phyloP scores from a whole-genome alignment of 768 basidiomycete genomes.

The Tubosaeta brunneosetosa region DNA sequence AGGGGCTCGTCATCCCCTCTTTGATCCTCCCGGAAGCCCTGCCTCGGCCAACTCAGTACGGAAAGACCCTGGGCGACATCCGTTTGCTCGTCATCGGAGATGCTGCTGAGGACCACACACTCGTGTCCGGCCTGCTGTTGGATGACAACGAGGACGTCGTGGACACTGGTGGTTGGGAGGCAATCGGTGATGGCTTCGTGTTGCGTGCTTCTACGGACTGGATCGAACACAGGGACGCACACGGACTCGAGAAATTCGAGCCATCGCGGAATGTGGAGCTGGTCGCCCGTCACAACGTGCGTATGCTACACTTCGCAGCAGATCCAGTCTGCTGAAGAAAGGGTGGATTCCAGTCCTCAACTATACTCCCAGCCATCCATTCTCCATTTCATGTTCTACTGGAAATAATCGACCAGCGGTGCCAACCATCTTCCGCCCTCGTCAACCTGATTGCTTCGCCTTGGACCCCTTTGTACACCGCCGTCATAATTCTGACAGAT shows the following conservation, averaged over 20 bases:
- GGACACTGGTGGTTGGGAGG: constrained; percentile 57
- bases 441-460: constrained; percentile 55
- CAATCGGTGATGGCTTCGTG: constrained; percentile 38
- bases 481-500: constrained; percentile 49
- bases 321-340: constrained; percentile 5
- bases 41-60: constrained; percentile 60
- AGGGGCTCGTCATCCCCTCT: constrained; percentile 67
- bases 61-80: constrained; percentile 62
- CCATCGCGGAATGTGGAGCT: constrained; percentile 64
- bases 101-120: constrained; percentile 28
- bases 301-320: constrained; percentile 20
- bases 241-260: constrained; percentile 64
- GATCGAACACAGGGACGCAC: constrained; percentile 60
- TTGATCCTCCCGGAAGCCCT: constrained; percentile 58
- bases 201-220: constrained; percentile 66
- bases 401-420: constrained; percentile 49
- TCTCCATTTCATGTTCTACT: constrained; percentile 51
- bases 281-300: constrained; percentile 48
- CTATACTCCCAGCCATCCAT: constrained; percentile 45
- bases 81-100: constrained; percentile 53
- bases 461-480: constrained; percentile 55
- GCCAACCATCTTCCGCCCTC: constrained; percentile 47
- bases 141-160: constrained; percentile 68
- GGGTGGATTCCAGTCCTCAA: constrained; percentile 21
- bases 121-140: constrained; percentile 46